A percentile compares a stretch with the other conserved stretches of the same genome.
These are phyloP conservation scores for Septoria petroselini DNA, from an alignment of 2,329 filamentous ascomycete genomes.

Conservation along the genomic window DNA sequence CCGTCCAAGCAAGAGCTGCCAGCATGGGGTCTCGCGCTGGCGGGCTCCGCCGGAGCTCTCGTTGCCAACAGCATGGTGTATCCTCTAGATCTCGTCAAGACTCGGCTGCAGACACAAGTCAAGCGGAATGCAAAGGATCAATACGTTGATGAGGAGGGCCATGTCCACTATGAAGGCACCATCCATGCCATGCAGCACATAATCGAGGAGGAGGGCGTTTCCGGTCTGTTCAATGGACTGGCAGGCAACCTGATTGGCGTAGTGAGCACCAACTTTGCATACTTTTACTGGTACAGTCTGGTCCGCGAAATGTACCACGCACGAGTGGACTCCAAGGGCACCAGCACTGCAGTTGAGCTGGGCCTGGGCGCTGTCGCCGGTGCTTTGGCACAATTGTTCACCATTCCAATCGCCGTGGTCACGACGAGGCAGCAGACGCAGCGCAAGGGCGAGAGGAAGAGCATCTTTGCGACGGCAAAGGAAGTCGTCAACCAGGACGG, in stretches of 20 bases:
- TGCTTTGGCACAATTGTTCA: slow-evolving; percentile 89
- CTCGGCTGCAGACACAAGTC: slow-evolving; percentile 89
- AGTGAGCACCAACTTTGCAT: slow-evolving; percentile 96
- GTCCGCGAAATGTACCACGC: slow-evolving; percentile 76
- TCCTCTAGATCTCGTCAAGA: slow-evolving; percentile 96
- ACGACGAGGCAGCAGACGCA: slow-evolving; percentile 97
- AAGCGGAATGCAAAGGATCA: slow-evolving; percentile 53
- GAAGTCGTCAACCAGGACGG: slow-evolving; percentile 93
- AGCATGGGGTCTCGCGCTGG: slow-evolving; percentile 88
- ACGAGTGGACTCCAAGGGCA: slow-evolving; percentile 43
- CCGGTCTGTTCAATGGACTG: slow-evolving; percentile 86
- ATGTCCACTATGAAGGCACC: slow-evolving; percentile 79
- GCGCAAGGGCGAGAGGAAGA: slow-evolving; percentile 76
- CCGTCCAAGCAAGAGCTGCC: slow-evolving; percentile 59
- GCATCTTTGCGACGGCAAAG: slow-evolving; percentile 77
- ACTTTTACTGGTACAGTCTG: slow-evolving; percentile 98
- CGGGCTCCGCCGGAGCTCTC: slow-evolving; percentile 88
- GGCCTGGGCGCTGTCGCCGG: slow-evolving; percentile 82
- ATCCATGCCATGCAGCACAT: slow-evolving; percentile 88
- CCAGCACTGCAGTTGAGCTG: slow-evolving; percentile 78
- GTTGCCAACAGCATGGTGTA: slow-evolving; percentile 95
- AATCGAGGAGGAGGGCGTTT: slow-evolving; percentile 70
- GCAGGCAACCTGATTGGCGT: slow-evolving; percentile 83
- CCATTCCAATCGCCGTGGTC: slow-evolving; percentile 91
- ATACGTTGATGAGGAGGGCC: slow-evolving; percentile 43